phyloP scores from a whole-genome alignment of 257 asterid genomes.

The Nicotiana benthamiana region DNA sequence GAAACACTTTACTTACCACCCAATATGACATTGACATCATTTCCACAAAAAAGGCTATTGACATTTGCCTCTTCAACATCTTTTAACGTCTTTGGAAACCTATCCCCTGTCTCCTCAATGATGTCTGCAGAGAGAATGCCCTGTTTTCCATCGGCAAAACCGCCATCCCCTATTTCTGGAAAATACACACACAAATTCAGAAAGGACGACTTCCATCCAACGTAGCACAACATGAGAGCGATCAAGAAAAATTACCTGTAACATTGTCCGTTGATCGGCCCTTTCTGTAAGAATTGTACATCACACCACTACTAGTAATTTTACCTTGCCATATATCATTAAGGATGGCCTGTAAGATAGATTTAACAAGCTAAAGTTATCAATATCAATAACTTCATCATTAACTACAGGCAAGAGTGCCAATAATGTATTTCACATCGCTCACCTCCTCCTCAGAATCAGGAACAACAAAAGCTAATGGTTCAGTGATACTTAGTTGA shows the following conservation, averaged over 20 bases:
- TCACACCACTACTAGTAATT: slow-evolving; percentile 63
- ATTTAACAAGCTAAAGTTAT: not conserved
- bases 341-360: slow-evolving; percentile 45
- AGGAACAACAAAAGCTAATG: slow-evolving; percentile 56
- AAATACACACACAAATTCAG: not conserved
- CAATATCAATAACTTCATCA: not conserved
- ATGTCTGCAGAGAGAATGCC: slow-evolving; percentile 23
- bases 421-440: not conserved
- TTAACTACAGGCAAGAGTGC: not conserved
- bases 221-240: not conserved
- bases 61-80: slow-evolving; percentile 21
- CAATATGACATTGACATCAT: slow-evolving; percentile 23
- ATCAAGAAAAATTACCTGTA: slow-evolving; percentile 35
- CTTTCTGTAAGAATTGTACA: slow-evolving; percentile 60
- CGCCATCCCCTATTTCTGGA: slow-evolving; percentile 37
- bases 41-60: slow-evolving; percentile 26
- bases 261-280: slow-evolving; percentile 22
- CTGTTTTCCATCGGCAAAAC: slow-evolving; percentile 30
- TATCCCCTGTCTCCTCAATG: slow-evolving; percentile 29
- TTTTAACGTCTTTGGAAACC: slow-evolving; percentile 19
- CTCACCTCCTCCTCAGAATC: slow-evolving; percentile 71
- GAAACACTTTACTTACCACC: slow-evolving; percentile 10
- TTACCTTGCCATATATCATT: slow-evolving; percentile 85
- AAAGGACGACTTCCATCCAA: not conserved
- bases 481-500: slow-evolving; percentile 55